Evolutionary conservation across 495 filamentous ascomycete genomes (phyloP).

Genomic region (Penicillium simplicissimum): DNA sequence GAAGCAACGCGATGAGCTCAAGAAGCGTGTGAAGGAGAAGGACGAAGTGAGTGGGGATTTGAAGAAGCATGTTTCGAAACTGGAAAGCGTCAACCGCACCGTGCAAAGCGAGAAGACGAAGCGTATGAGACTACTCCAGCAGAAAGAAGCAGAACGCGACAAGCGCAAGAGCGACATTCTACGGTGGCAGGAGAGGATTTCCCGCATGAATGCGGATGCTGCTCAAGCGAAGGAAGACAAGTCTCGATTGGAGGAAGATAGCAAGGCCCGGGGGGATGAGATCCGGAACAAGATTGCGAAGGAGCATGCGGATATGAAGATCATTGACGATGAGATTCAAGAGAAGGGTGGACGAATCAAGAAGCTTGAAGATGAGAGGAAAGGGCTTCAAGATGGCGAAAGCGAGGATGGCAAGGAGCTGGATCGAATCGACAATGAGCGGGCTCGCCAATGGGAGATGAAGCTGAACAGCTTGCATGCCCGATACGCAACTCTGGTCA

Average conservation of each 20-base stretch:
- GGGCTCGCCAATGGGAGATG: slow-evolving; percentile 57
- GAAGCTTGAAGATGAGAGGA: slow-evolving; percentile 60
- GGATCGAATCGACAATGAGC: slow-evolving; percentile 55
- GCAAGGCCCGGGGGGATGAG: slow-evolving; percentile 47
- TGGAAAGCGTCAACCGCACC: slow-evolving; percentile 81
- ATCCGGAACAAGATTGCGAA: slow-evolving; percentile 53
- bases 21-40: slow-evolving; percentile 54
- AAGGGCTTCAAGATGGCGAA: slow-evolving; percentile 47
- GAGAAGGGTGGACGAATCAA: slow-evolving; percentile 62
- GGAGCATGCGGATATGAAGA: slow-evolving; percentile 54
- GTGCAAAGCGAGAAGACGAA: slow-evolving; percentile 77
- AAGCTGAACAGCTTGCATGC: slow-evolving; percentile 50
- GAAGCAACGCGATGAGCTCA: slow-evolving; percentile 71
- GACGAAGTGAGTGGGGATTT: slow-evolving; percentile 27
- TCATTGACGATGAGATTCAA: slow-evolving; percentile 62
- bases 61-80: slow-evolving; percentile 63
- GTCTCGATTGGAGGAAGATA: slow-evolving; percentile 43
- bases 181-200: slow-evolving; percentile 58
- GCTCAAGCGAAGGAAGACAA: slow-evolving; percentile 51
- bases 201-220: slow-evolving; percentile 49
- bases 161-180: slow-evolving; percentile 61
- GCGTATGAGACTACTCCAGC: slow-evolving; percentile 67
- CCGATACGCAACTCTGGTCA: slow-evolving; percentile 52
- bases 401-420: slow-evolving; percentile 52
- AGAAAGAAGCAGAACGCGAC: slow-evolving; percentile 62